Base-by-base conservation (phyloP, 1,284 basidiomycete genomes). In the Cryptococcus jaspeensis region DNA sequence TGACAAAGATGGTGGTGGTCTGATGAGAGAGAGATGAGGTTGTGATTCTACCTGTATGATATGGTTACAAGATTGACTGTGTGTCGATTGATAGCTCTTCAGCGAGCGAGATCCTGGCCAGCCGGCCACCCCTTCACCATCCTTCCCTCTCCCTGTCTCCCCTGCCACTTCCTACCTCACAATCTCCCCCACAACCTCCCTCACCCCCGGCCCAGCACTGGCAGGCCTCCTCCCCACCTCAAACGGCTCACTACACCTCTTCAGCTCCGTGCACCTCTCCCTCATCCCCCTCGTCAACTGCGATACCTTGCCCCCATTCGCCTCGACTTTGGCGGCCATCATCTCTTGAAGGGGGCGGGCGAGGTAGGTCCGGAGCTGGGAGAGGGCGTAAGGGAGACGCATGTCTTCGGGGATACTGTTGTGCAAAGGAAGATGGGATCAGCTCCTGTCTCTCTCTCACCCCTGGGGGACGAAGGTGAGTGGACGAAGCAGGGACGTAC, bases 351-450 rank as follows among this genome's bases (percentile, higher is more conserved):
- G 60, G 53, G 72, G 65, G 15, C 62, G 52, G 25, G 55, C 36
- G 20, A 74, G 62, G 59, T 67, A 66, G 11, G 40, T 55, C 5
- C 42, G 36, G 6, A 64, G 48, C 40, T 64, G 50, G 5, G 54
- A 41, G 11, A 64, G 52, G 18, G 64, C 59, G 48, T 57, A 62
- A 5, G 56, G 28, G 7, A 55, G 45, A 23, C 56, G 62, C 67
- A 71, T 72, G 22, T 71, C 64, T 1, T 56, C 50, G 1, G 69
- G 70, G 22, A 72, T 65, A 46, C 36, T 65, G 62, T 44, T 39
- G 3, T 28, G 39, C n/a, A n/a, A n/a, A 9, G 28, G 28, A 5
- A 9, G 28, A 9, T 9, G 28, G 28, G 28, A 9, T 32, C 9
- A 32, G 28, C 28, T 9, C 28, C n/a, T n/a, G n/a, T n/a, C n/a